Base-by-base conservation (phyloP, 192 early-diverging fungal species). In the Diversispora epigaea region DNA sequence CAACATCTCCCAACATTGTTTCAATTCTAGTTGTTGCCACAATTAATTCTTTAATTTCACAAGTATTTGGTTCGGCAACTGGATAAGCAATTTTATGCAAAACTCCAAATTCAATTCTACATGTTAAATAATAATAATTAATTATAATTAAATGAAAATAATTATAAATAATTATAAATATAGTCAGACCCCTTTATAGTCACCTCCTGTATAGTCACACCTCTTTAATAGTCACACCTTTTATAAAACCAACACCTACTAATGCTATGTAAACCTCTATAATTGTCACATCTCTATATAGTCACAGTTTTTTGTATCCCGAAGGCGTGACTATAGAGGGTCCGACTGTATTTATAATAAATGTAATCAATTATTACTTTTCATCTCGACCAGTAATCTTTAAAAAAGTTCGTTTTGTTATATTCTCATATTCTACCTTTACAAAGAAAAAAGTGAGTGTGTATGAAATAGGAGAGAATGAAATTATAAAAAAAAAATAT, bases 21-120 rank as follows among this genome's bases (percentile, higher is more conserved):
- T 99, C 97, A 44, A 97, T 88, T 67, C 97, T 95, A 6, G 97
- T 99, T n/a, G 97, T 99, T 17, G 95, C 92, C 6, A 99, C 95
- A 50, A 91, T 86, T 44, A 99, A 84, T 46, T 91, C 82, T 66
- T 85, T 83, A 39, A 90, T 86, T 56, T 76, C 81, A 25, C 25
- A 49, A 15, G 77, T 70, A 39, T 80, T 77, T 10, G 89, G 87
- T 62, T 92, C 82, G 40, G 93, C 93, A 40, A 99, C 76, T 32
- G 86, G 90, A 85, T 98, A 99, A 15, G 93, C 89, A 79, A 99
- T 89, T 21, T 89, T 85, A 72, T 96, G 93, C 63, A 99, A 79
- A 11, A 97, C 93, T 50, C 97, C 97, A 84, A 98, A 95, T 80
- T 97, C 93, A 61, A 96, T 94, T 76, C 95, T 95, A 86, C 76